Conservation (phyloP, 352 stramenopile species). For the Globisporangium megalacanthum region DNA sequence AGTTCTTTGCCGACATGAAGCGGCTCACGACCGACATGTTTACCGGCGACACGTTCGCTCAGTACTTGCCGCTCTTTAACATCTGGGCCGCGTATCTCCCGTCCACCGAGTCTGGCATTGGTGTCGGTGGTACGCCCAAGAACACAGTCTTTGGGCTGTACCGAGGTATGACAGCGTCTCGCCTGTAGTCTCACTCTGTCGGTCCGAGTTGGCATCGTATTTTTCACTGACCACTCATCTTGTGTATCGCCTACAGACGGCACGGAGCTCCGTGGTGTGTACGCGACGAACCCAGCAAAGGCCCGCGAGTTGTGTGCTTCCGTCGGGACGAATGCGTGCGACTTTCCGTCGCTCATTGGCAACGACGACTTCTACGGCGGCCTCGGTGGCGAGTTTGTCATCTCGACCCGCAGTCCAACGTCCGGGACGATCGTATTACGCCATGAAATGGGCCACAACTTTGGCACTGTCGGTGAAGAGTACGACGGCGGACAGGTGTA, state of each 20-base stretch:
- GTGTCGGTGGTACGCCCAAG: conserved; percentile 9
- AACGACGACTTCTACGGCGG: conserved; percentile 38
- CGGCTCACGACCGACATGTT: conserved; percentile 36
- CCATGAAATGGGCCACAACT: conserved; percentile 37
- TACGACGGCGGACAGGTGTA: conserved; percentile 36
- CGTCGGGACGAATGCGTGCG: conserved; percentile 12
- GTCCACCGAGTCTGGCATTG: conserved; percentile 20
- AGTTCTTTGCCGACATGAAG: conserved; percentile 32
- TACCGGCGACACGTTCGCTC: conserved; percentile 20
- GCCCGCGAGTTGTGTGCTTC: conserved; percentile 11
- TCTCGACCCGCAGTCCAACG: conserved; percentile 23
- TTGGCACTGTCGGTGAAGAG: conserved; percentile 36
- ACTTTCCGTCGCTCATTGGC: conserved; percentile 30
- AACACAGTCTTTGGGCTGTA: conserved; percentile 25
- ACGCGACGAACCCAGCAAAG: conserved; percentile 7
- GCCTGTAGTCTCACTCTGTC: too few relatives aligned
- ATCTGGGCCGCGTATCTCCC: conserved; percentile 21
- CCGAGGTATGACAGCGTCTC: conserved; percentile 5
- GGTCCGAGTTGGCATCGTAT: too few relatives aligned
- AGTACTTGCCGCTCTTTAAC: conserved; percentile 28
- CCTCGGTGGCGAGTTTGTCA: conserved; percentile 33
- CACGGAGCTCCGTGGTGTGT: conserved; percentile 18
- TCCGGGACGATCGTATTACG: conserved; percentile 27
- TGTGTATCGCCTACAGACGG: conserved; percentile 3
- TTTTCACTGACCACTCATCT: too few relatives aligned